Base-by-base conservation (phyloP, 1,284 basidiomycete species). In the Psilocybe mexicana region DNA sequence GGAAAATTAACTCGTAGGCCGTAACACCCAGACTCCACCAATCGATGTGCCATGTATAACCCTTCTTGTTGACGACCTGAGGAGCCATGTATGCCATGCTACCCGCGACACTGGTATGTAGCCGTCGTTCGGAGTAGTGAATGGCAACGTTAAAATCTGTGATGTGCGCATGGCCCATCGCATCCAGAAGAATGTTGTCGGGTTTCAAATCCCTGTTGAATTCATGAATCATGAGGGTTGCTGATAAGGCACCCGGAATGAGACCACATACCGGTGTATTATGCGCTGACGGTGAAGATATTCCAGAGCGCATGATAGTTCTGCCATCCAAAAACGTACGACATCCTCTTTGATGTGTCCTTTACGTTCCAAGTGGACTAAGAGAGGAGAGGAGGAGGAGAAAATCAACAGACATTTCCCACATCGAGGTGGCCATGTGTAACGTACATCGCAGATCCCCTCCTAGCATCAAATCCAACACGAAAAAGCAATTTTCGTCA, bases 61-160 rank as follows among this genome's bases (percentile, higher is more conserved):
- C 90, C 66, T 81, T 85, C 62, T 79, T 76, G 49, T 76, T 81
- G 48, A 98, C 81, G 18, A 98, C 90, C 71, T 98, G 94, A 1
- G 96, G 92, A 2, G 96, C 94, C 96, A 99, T 99, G 76, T 99
- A 99, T 0, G 96, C 96, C 93, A 98, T 96, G 65, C 92, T 94
- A 2, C 95, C 95, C 1, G 95, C 96, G 3, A 99, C 91, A 56
- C 93, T 94, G 1, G 92, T 95, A 70, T 98, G 87, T 59, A 92
- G 72, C 35, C 93, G 81, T 46, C 89, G 81, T 56, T 94, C 90
- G 6, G 94, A 95, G 71, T 94, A 98, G 73, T 98, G 96, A 6
- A 98, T 95, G 12, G 96, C 96, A 65, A 98, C 95, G 72, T 99
- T 99, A 78, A 99, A 97, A 75, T 98, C 96, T 12, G 96, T 98